Percentiles rank a stretch among this genome's conserved stretches.
Conservation (phyloP, 1,284 basidiomycete species). For the Naganishia sp. region DNA sequence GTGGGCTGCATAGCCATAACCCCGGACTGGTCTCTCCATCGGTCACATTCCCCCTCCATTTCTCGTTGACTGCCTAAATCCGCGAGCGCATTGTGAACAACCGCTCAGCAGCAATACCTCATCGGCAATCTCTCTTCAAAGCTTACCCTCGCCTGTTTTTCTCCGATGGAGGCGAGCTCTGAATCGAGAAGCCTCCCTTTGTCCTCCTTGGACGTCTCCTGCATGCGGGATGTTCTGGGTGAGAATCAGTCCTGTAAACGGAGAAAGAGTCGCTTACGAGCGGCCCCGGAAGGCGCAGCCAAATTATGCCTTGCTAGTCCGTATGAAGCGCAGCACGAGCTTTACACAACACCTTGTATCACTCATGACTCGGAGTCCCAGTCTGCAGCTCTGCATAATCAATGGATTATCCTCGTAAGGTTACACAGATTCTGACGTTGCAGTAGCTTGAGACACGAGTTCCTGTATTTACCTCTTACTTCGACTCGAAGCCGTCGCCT, state of each 20-base stretch:
- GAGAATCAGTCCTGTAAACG: not conserved
- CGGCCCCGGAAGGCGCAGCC: not conserved
- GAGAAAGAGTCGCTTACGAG: too few relatives aligned
- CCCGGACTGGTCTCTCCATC: slow-evolving; percentile 63
- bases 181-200: slow-evolving; percentile 76
- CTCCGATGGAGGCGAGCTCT: slow-evolving; percentile 66
- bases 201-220: slow-evolving; percentile 41
- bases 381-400: not conserved
- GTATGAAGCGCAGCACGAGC: slow-evolving; percentile 39
- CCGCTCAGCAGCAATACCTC: too few relatives aligned
- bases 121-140: too few relatives aligned
- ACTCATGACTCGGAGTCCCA: not conserved
- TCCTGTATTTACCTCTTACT: too few relatives aligned
- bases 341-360: slow-evolving; percentile 1
- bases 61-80: slow-evolving; percentile 53
- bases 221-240: not conserved
- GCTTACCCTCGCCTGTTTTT: slow-evolving; percentile 61
- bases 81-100: too few relatives aligned
- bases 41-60: slow-evolving; percentile 63
- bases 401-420: too few relatives aligned
- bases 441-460: too few relatives aligned
- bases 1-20: slow-evolving; percentile 68
- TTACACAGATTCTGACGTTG: too few relatives aligned
- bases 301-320: slow-evolving; percentile 52
- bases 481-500: too few relatives aligned